These are phyloP conservation scores for Lepiota brunneoincarnata DNA, from an alignment of 768 basidiomycete species.

Conservation along the genomic window DNA sequence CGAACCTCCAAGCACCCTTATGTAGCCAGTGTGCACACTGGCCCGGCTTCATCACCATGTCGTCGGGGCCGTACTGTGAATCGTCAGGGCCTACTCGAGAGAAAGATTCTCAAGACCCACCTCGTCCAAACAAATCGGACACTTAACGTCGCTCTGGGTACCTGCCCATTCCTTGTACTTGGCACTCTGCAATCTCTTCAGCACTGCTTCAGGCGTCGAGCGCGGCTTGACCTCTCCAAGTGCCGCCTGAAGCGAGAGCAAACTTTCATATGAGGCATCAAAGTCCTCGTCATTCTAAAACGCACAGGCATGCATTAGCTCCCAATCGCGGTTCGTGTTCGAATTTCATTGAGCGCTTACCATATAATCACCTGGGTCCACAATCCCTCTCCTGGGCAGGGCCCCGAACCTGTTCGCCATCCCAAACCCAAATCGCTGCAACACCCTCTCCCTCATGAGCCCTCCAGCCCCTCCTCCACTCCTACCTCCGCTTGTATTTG, in stretches of 20 bases:
- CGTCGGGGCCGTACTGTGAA: constrained; percentile 59
- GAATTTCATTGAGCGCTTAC: constrained; percentile 1
- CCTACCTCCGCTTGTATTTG: neutral
- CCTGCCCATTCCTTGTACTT: constrained; percentile 15
- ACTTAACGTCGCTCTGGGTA: constrained; percentile 51
- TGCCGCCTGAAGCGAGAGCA: constrained; percentile 54
- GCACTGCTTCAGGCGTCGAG: constrained; percentile 58
- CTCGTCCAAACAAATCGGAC: constrained; percentile 85
- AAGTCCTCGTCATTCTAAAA: constrained; percentile 72
- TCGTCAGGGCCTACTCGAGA: constrained; percentile 7
- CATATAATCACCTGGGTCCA: constrained; percentile 43
- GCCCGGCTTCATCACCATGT: constrained; percentile 60
- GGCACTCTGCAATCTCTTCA: constrained; percentile 40
- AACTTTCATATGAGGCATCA: constrained; percentile 70
- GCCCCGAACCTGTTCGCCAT: constrained; percentile 2
- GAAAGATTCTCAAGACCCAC: constrained; percentile 38
- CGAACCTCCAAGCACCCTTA: constrained; percentile 71
- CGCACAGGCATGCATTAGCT: neutral
- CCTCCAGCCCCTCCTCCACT: neutral
- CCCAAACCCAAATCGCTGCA: neutral
- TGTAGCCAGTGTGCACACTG: constrained; percentile 84
- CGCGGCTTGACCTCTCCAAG: constrained; percentile 71
- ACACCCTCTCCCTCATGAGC: neutral
- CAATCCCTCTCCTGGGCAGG: constrained; percentile 12
- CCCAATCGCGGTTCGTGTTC: neutral